Evolutionary conservation across 176 grass and related monocot genomes (phyloP).

Genomic region (Eragrostis curvula): DNA sequence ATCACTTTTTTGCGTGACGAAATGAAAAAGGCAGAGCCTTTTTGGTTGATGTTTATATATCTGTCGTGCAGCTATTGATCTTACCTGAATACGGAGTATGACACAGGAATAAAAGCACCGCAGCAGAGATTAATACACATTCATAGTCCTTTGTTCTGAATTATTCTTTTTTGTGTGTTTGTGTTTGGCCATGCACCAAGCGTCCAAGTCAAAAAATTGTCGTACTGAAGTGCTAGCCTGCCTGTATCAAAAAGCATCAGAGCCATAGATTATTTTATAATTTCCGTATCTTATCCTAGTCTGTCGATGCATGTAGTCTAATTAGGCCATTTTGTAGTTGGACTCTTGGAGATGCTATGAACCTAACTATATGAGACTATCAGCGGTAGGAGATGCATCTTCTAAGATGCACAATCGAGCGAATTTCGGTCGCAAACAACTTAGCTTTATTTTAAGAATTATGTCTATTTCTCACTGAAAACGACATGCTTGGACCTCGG

Average conservation of each 20-base stretch:
- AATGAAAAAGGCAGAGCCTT: slow-evolving; percentile 32
- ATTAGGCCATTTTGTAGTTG: slow-evolving; percentile 8
- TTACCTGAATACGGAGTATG: slow-evolving; percentile 27
- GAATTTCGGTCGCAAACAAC: not conserved
- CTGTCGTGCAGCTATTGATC: slow-evolving; percentile 1
- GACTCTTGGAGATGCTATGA: not conserved
- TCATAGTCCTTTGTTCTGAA: not conserved
- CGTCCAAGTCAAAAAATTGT: slow-evolving; percentile 20
- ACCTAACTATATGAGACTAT: slow-evolving; percentile 15
- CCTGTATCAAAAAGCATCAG: not conserved
- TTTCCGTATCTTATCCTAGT: not conserved
- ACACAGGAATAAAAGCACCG: not conserved
- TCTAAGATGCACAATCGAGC: not conserved
- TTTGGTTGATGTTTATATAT: not conserved
- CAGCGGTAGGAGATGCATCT: not conserved
- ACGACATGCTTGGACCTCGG: slow-evolving; percentile 25
- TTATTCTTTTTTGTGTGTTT: not conserved
- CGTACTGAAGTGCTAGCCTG: not conserved
- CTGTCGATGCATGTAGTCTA: not conserved
- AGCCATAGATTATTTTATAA: not conserved
- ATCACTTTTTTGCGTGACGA: slow-evolving; percentile 19
- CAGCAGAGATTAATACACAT: not conserved
- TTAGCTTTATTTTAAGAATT: not conserved
- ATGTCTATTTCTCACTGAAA: slow-evolving; percentile 12
- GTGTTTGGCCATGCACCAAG: not conserved